phyloP scores from a whole-genome alignment of 345 rosid genomes.

The Schrenkiella parvula region DNA sequence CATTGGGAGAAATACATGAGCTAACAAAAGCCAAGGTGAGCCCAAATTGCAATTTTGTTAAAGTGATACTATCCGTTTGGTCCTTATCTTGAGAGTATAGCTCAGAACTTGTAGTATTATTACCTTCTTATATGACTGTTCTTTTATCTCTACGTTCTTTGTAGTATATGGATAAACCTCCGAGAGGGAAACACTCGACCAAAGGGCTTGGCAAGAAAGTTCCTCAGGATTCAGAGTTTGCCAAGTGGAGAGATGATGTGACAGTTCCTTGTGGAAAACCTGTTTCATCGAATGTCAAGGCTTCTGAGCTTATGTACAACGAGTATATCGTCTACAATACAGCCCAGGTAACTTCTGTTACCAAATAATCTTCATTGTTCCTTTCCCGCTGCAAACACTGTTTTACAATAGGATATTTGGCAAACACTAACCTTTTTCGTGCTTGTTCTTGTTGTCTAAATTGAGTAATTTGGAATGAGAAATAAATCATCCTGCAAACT shows the following conservation, averaged over 20 bases:
- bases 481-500: background rate
- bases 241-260: conserved; percentile 80
- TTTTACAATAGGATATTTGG: background rate
- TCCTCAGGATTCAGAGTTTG: conserved; percentile 70
- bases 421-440: background rate
- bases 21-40: conserved; percentile 75
- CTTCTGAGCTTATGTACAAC: conserved; percentile 87
- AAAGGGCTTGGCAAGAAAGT: conserved; percentile 90
- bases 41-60: conserved; percentile 10
- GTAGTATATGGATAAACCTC: conserved; percentile 91
- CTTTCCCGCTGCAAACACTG: too few species aligned
- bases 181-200: conserved; percentile 86
- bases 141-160: background rate
- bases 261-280: conserved; percentile 93
- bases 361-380: background rate
- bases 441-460: background rate
- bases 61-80: background rate
- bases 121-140: background rate
- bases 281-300: conserved; percentile 60
- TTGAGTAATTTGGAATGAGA: background rate
- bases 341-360: conserved; percentile 60
- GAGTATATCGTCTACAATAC: conserved; percentile 89
- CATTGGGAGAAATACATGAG: conserved; percentile 76
- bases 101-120: background rate
- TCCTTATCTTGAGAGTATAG: background rate